Evolutionary conservation across 2,329 filamentous ascomycete species (phyloP).

Genomic region (Mariannaea sp.): DNA sequence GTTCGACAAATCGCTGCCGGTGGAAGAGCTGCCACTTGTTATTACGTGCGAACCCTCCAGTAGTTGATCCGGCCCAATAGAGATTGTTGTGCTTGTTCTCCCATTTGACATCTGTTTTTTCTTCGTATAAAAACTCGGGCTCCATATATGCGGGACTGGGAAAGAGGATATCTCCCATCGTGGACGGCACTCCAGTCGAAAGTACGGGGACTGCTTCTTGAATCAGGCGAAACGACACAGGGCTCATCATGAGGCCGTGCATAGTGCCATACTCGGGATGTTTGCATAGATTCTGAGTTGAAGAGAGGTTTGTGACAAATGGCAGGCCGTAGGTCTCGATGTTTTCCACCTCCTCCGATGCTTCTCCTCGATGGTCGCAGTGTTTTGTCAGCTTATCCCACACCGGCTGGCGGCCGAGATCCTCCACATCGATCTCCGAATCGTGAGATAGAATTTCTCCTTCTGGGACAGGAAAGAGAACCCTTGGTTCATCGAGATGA

Average conservation of each 20-base stretch:
- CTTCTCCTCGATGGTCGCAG: constrained; percentile 33
- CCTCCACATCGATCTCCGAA: too few species aligned
- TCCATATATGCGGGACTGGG: constrained; percentile 57
- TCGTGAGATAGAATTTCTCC: too few species aligned
- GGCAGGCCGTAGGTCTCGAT: constrained; percentile 41
- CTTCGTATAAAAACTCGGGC: constrained; percentile 48
- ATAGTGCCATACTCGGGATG: constrained; percentile 49
- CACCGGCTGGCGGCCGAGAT: constrained; percentile 23
- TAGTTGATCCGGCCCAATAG: constrained; percentile 63
- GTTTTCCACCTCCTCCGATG: too few species aligned
- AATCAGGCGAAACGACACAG: constrained; percentile 48
- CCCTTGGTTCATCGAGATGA: constrained; percentile 53
- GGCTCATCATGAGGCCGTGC: constrained; percentile 53
- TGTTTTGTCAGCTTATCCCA: constrained; percentile 42
- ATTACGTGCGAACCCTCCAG: constrained; percentile 49
- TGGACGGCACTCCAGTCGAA: constrained; percentile 50
- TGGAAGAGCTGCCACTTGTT: constrained; percentile 51
- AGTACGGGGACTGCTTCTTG: constrained; percentile 52
- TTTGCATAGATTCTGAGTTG: constrained; percentile 47
- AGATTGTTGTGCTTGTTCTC: constrained; percentile 53
- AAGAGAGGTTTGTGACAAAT: constrained; percentile 42
- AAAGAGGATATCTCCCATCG: constrained; percentile 57
- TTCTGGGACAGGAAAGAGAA: constrained; percentile 46
- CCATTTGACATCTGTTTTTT: constrained; percentile 51
- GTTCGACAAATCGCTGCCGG: constrained; percentile 51